A percentile compares a stretch with the other conserved stretches of the same genome.
Conservation (phyloP, 257 asterid genomes). For the Petrea volubilis region DNA sequence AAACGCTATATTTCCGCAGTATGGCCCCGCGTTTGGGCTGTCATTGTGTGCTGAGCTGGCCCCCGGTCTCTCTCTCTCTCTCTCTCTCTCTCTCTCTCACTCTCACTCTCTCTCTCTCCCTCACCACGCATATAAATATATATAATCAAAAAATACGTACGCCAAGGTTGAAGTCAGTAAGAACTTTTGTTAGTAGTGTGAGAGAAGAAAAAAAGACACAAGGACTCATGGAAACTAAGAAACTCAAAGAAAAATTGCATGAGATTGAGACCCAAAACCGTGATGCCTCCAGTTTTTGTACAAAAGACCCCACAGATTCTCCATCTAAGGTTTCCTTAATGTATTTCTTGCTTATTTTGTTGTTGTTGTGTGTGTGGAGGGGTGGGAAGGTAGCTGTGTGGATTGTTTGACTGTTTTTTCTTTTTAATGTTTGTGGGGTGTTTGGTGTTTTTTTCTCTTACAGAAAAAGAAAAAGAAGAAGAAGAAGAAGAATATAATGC, state of each 20-base stretch:
- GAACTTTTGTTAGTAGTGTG: constrained; percentile 11
- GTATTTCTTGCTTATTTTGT: not conserved
- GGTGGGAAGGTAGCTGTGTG: not conserved
- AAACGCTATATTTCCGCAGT: constrained; percentile 8
- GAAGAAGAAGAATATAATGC: constrained; percentile 23
- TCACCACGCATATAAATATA: constrained; percentile 17
- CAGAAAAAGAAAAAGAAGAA: constrained; percentile 33
- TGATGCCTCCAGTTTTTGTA: constrained; percentile 17
- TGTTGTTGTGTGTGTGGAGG: not conserved
- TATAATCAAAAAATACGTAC: not conserved
- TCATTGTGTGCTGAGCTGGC: constrained; percentile 22
- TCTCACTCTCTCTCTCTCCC: constrained; percentile 7
- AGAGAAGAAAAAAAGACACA: not conserved
- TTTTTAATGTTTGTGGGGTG: constrained; percentile 9
- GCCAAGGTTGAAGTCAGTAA: constrained; percentile 14
- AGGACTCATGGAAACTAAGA: constrained; percentile 31
- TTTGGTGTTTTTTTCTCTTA: constrained; percentile 7
- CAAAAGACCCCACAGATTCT: constrained; percentile 29
- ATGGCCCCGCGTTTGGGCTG: constrained; percentile 37
- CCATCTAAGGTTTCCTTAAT: constrained; percentile 28
- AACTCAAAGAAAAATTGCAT: constrained; percentile 23
- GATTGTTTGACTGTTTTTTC: constrained; percentile 15
- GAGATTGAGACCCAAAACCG: constrained; percentile 24
- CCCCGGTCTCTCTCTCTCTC: not conserved
- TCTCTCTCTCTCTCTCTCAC: too few species aligned